Conservation (phyloP, 1,284 basidiomycete genomes). For the Leccinum proliferum region DNA sequence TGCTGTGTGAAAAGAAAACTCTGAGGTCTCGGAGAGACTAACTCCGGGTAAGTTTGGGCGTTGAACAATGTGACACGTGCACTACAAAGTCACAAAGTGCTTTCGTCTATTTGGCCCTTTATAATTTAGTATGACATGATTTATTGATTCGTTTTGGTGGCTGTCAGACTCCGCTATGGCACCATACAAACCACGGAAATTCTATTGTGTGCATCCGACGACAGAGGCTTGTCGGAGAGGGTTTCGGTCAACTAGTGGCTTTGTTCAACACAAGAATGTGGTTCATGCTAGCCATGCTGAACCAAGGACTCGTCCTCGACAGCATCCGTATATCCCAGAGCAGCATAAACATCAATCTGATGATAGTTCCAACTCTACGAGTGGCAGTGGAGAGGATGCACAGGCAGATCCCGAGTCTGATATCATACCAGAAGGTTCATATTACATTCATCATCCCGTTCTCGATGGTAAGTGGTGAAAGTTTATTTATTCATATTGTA, state of each 20-base stretch:
- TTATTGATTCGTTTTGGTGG: too few species aligned
- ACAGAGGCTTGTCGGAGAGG: background rate
- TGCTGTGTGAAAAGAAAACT: too few species aligned
- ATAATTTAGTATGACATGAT: background rate
- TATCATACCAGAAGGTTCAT: background rate
- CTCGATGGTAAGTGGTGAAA: background rate
- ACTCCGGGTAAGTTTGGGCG: too few species aligned
- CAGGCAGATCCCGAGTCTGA: background rate
- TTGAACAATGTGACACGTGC: too few species aligned
- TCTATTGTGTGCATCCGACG: background rate
- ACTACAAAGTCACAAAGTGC: too few species aligned
- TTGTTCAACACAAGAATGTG: background rate
- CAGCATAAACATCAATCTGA: background rate
- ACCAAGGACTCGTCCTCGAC: background rate
- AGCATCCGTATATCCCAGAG: background rate
- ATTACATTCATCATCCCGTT: background rate
- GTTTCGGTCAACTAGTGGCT: background rate
- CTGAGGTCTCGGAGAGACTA: too few species aligned
- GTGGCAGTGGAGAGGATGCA: background rate
- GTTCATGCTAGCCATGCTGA: background rate
- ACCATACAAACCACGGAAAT: background rate
- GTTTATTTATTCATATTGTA: background rate
- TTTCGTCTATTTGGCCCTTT: too few species aligned
- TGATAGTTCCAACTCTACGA: background rate
- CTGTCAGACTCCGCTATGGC: background rate